phyloP scores from a whole-genome alignment of 495 filamentous ascomycete genomes.

The Aspergillus egyptiacus region DNA sequence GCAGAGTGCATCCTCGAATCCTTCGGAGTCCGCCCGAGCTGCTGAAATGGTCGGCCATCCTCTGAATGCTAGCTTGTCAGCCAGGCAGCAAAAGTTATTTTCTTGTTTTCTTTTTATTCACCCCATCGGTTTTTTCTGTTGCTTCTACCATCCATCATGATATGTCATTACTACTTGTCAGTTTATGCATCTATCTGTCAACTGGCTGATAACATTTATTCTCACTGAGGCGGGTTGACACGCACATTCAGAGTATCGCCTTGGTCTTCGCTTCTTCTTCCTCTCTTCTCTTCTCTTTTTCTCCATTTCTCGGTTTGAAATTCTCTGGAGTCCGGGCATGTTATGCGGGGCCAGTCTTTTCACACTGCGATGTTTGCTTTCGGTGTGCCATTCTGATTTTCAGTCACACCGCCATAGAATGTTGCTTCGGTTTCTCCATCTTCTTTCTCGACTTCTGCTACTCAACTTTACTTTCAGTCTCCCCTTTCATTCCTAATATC shows the following conservation, averaged over 20 bases:
- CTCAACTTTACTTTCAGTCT: constrained; percentile 11
- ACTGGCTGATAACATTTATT: constrained; percentile 18
- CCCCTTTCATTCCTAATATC: constrained; percentile 18
- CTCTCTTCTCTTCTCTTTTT: constrained; percentile 13
- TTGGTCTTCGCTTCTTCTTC: constrained; percentile 8
- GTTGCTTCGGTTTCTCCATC: constrained; percentile 20
- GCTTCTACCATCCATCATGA: constrained; percentile 20
- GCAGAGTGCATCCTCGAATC: constrained; percentile 49
- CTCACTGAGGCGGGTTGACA: constrained; percentile 17
- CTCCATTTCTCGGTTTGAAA: constrained; percentile 26
- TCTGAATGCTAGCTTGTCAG: constrained; percentile 36
- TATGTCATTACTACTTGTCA: constrained; percentile 23
- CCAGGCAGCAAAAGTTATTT: constrained; percentile 39
- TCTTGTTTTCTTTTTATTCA: constrained; percentile 17
- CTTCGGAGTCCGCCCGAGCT: constrained; percentile 49
- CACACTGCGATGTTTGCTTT: constrained; percentile 31
- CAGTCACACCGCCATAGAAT: constrained; percentile 35
- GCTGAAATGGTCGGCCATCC: constrained; percentile 46
- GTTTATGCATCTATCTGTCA: constrained; percentile 23
- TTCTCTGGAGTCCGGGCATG: constrained; percentile 39
- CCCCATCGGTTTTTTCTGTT: constrained; percentile 16
- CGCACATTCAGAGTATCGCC: constrained; percentile 19
- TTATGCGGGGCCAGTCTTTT: constrained; percentile 34
- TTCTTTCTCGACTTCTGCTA: neutral
- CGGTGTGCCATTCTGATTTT: constrained; percentile 31